Conservation (phyloP, 805 yeast species). For the Dipodascopsis uninucleata region DNA sequence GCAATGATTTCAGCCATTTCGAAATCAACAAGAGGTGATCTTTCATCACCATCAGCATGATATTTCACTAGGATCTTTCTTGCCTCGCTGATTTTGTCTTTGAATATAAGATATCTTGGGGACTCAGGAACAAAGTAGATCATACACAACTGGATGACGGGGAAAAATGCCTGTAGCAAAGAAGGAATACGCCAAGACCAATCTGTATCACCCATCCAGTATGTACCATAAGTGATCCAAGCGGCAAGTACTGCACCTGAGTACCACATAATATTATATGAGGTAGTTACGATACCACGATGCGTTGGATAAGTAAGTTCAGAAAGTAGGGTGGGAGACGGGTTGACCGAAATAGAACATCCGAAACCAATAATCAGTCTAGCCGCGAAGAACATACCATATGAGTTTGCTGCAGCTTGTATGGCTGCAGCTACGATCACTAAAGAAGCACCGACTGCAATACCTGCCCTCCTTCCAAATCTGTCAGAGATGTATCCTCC, state of each 20-base stretch:
- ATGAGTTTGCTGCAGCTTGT: slow-evolving; percentile 40
- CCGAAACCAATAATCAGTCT: slow-evolving; percentile 42
- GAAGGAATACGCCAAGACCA: slow-evolving; percentile 42
- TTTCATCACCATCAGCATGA: slow-evolving; percentile 42
- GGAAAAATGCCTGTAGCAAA: slow-evolving; percentile 40
- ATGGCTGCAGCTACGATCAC: slow-evolving; percentile 37
- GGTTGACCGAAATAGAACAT: slow-evolving; percentile 32
- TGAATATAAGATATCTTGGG: slow-evolving; percentile 45
- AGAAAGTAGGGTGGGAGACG: slow-evolving; percentile 27
- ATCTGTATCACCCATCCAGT: too few relatives aligned
- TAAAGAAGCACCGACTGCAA: slow-evolving; percentile 23
- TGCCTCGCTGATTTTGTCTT: slow-evolving; percentile 45
- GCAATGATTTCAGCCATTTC: slow-evolving; percentile 43
- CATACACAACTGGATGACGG: slow-evolving; percentile 36
- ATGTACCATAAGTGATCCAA: slow-evolving; percentile 52
- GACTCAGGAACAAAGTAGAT: slow-evolving; percentile 48
- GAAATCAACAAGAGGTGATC: slow-evolving; percentile 40
- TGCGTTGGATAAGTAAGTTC: slow-evolving; percentile 50
- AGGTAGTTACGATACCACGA: slow-evolving; percentile 43
- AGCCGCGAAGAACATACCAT: slow-evolving; percentile 40
- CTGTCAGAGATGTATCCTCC: slow-evolving; percentile 11
- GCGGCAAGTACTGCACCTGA: slow-evolving; percentile 52
- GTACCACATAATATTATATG: slow-evolving; percentile 50
- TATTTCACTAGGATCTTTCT: slow-evolving; percentile 39
- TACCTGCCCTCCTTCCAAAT: slow-evolving; percentile 5